Evolutionary conservation across 2,329 filamentous ascomycete species (phyloP).

Genomic region (Fusarium aywerte): DNA sequence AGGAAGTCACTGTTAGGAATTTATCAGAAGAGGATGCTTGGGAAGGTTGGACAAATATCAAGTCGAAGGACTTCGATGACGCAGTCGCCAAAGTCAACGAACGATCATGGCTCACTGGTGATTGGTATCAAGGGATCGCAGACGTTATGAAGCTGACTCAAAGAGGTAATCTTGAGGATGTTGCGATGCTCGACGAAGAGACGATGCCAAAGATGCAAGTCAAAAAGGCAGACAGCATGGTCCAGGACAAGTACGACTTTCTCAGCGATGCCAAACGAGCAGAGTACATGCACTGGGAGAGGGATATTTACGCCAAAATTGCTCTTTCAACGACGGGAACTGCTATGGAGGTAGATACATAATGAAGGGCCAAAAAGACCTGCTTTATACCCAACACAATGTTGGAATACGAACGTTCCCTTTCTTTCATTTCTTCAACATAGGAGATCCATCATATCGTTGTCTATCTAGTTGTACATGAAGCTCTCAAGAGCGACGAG

Average conservation of each 20-base stretch:
- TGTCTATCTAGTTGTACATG: conserved; percentile 10
- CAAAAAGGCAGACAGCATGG: conserved; percentile 73
- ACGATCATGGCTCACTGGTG: conserved; percentile 66
- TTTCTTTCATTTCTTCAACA: conserved; percentile 26
- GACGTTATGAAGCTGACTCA: conserved; percentile 59
- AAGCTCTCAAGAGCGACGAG: conserved; percentile 19
- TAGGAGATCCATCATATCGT: conserved; percentile 14
- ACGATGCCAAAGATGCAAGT: conserved; percentile 52
- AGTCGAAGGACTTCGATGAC: conserved; percentile 66
- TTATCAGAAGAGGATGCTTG: conserved; percentile 61
- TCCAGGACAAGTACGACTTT: conserved; percentile 79
- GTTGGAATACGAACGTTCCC: conserved; percentile 36
- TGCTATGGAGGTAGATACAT: conserved; percentile 52
- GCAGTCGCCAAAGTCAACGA: conserved; percentile 70
- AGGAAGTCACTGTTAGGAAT: conserved; percentile 52
- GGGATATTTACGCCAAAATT: conserved; percentile 66
- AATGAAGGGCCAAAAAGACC: conserved; percentile 42
- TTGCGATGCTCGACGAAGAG: conserved; percentile 52
- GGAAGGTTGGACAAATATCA: conserved; percentile 63
- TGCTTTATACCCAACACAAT: conserved; percentile 42
- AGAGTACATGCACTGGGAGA: conserved; percentile 74
- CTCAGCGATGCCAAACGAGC: conserved; percentile 70
- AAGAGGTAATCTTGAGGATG: conserved; percentile 51
- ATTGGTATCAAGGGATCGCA: conserved; percentile 71
- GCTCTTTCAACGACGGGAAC: conserved; percentile 53